phyloP scores from a whole-genome alignment of 192 early-diverging fungal genomes.

The Coemansia sp. region DNA sequence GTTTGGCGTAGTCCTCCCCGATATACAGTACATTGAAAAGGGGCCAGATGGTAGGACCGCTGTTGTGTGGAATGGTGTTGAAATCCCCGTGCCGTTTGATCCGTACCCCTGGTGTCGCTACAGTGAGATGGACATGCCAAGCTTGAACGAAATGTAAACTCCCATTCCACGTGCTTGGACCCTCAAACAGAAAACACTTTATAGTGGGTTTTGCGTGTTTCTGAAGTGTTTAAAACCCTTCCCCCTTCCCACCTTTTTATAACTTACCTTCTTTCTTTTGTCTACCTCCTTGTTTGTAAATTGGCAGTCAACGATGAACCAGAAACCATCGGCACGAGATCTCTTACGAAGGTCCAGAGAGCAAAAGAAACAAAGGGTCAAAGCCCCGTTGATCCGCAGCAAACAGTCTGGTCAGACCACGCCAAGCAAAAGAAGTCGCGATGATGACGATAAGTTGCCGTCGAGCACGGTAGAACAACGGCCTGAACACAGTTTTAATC shows the following conservation, averaged over 20 bases:
- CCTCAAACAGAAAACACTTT: too few species aligned
- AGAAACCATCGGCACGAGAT: slow-evolving; percentile 30
- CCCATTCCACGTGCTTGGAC: neutral
- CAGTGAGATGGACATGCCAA: slow-evolving; percentile 17
- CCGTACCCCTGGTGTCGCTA: slow-evolving; percentile 28
- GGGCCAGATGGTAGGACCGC: slow-evolving; percentile 11
- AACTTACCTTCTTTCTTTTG: too few species aligned
- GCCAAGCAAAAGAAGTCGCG: neutral
- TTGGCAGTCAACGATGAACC: neutral
- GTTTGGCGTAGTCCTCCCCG: slow-evolving; percentile 36
- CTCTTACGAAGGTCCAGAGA: slow-evolving; percentile 37
- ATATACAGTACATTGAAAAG: slow-evolving; percentile 13
- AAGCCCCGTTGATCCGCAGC: slow-evolving; percentile 2
- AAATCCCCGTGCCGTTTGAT: slow-evolving; percentile 33
- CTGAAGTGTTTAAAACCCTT: too few species aligned
- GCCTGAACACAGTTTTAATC: too few species aligned
- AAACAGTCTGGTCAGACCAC: neutral
- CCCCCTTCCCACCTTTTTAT: too few species aligned
- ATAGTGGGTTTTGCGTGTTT: too few species aligned
- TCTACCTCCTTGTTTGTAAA: too few species aligned
- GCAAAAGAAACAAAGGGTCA: slow-evolving; percentile 35
- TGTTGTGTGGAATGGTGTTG: slow-evolving; percentile 20
- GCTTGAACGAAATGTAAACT: slow-evolving; percentile 8
- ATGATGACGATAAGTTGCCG: too few species aligned
- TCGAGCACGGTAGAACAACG: too few species aligned